Evolutionary conservation across 768 basidiomycete species (phyloP), one percentile per base, ranked within the genome.

Genomic region (Boletus pseudo-olivaceus): DNA sequence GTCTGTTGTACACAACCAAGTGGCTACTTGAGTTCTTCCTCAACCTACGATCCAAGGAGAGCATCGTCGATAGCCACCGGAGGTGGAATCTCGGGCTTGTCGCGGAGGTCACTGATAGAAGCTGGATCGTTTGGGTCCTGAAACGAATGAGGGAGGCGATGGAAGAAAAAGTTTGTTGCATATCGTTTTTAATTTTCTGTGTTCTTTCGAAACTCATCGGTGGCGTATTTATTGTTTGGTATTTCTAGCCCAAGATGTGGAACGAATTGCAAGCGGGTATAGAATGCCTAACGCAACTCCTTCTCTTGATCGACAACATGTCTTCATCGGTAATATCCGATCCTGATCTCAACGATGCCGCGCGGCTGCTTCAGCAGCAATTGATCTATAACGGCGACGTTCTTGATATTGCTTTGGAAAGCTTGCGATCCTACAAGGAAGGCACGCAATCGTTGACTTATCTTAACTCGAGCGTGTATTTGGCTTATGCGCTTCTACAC

Each of bases 21-120:
- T 98, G 96, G 88, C 88, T 96, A 65, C 81, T 97, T 35, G 87
- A 94, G 57, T 96, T 91, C 75, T 95, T 98, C 72, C 79, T 95
- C 11, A 65, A 72, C 45, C 62, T 76, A 10, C 73, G 79, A 29
- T 61, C 70, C 26, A 71, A 71, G 34, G 77, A 76, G 49, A 73
- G 71, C 12, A 60, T 68, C 26, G 58, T 30, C 29, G 59, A 63
- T 58, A 61, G 38, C 42, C 23, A 65, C 14, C 67, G 64, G 52
- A 75, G 69, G 49, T 90, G 85, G 84, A 72, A 75, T 46, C 85
- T 90, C 62, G 86, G 87, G 19, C 74, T 90, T 45, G 82, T 98
- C 37, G 88, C 84, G 34, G 92, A 91, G 69, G 88, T 95, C 41
- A 87, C 85, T 17, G 92, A 98, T 66, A 81, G 91, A 48, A 78